These are phyloP conservation scores for Termitomyces sp. DNA, from an alignment of 1,284 basidiomycete species.

Conservation along the genomic window DNA sequence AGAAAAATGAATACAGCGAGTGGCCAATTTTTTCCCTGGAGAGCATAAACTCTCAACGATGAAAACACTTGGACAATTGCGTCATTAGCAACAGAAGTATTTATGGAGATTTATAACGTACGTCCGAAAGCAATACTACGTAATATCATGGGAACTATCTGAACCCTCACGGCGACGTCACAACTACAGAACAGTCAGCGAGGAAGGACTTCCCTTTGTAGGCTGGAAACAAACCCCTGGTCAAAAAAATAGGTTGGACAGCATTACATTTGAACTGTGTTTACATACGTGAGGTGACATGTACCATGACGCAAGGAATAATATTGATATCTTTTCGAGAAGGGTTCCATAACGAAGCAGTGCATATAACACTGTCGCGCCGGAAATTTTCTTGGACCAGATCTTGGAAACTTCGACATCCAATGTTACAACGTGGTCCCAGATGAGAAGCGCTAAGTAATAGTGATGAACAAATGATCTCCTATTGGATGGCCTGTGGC, in stretches of 20 bases:
- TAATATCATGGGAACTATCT: conserved; percentile 11
- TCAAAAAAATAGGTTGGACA: not conserved
- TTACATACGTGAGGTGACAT: conserved; percentile 11
- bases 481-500: not conserved
- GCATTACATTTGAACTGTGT: not conserved
- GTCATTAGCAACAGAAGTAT: not conserved
- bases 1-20: conserved; percentile 5
- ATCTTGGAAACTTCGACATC: conserved; percentile 17
- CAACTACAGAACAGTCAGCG: not conserved
- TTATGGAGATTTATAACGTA: not conserved
- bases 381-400: conserved; percentile 22
- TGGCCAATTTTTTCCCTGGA: conserved; percentile 8
- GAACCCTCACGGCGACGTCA: conserved; percentile 7
- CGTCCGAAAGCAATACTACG: conserved; percentile 9
- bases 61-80: conserved; percentile 5
- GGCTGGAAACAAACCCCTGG: conserved; percentile 6
- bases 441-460: conserved; percentile 9
- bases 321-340: conserved; percentile 24
- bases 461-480: not conserved
- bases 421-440: conserved; percentile 11
- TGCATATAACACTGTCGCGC: conserved; percentile 21
- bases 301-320: conserved; percentile 14
- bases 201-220: not conserved
- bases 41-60: conserved; percentile 10
- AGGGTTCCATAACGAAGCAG: conserved; percentile 24